Percentiles rank a stretch among this genome's conserved stretches.
These are phyloP conservation scores for Allantophomopsis cytisporea DNA, from an alignment of 2,329 filamentous ascomycete species.

Conservation along the genomic window DNA sequence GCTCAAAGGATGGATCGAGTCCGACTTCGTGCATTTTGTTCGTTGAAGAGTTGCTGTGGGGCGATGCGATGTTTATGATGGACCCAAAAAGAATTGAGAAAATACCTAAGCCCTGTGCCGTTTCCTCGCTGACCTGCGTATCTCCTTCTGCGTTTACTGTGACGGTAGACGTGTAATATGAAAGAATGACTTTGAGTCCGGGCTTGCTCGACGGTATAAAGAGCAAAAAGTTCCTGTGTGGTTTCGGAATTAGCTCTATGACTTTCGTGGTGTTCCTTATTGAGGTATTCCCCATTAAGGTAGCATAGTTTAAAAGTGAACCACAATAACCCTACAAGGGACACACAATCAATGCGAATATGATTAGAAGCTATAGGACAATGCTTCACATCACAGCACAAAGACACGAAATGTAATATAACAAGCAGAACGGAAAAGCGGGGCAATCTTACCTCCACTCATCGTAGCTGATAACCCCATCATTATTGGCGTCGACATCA, in stretches of 20 bases:
- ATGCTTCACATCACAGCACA: too few relatives aligned
- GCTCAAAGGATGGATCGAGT: background rate
- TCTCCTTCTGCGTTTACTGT: conserved; percentile 90
- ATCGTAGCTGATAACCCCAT: conserved; percentile 68
- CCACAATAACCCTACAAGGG: background rate
- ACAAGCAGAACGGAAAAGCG: too few relatives aligned
- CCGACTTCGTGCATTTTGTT: background rate
- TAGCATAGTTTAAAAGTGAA: conserved; percentile 2
- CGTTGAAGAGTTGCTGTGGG: conserved; percentile 7
- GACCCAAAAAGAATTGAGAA: conserved; percentile 63
- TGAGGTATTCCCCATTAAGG: too few relatives aligned
- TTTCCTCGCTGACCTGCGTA: conserved; percentile 81
- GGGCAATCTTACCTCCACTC: conserved; percentile 74
- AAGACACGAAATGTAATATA: too few relatives aligned
- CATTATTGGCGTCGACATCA: conserved; percentile 79
- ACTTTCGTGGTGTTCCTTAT: too few relatives aligned
- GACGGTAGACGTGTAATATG: conserved; percentile 82
- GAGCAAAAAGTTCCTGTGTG: conserved; percentile 71
- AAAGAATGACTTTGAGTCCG: conserved; percentile 69
- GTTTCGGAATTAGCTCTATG: background rate
- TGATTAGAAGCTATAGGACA: too few relatives aligned
- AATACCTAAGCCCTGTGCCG: conserved; percentile 90
- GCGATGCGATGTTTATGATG: conserved; percentile 50
- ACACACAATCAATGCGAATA: too few relatives aligned
- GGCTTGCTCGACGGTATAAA: conserved; percentile 65